Base-by-base conservation (phyloP, 2,329 filamentous ascomycete species). In the Phaeosphaeria sp. region DNA sequence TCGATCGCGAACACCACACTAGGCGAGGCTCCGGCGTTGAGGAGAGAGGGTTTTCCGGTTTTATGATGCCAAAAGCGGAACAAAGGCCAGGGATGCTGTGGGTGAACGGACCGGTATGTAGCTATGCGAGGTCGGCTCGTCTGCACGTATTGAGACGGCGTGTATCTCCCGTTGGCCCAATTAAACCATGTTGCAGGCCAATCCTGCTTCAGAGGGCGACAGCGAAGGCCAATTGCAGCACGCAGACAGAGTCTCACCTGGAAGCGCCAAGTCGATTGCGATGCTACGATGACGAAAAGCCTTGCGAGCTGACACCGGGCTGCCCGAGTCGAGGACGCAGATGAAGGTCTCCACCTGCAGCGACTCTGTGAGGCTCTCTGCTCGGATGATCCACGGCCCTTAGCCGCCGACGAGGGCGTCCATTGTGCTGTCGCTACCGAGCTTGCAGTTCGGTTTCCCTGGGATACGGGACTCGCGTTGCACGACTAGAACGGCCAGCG, bases 271-370 rank as follows among this genome's bases (percentile, higher is more conserved):
- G 68, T 21, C 20, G 42, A 47, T 60, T 62, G 59, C 51, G 30
- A 62, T 57, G 65, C 52, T 54, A 49, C 53, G 52, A 74, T 76
- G 72, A 75, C 72, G 72, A 74, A 63, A 72, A 64, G 53, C 42
- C 42, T 56, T 48, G 52, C 53, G 58, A 44, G 30, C 30, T 36
- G 30, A 36, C 30, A 36, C 30, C 30, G 30, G 30, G 30, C 30
- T 50, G 62, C 48, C 56, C 58, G 63, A 57, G 55, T 36, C 30
- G 30, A 36, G 30, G 46, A 66, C 52, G 61, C 49, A 60, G 62
- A 60, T 67, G 63, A 62, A 62, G 65, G 60, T 56, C 56, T 36
- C 46, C n/a, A 51, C 39, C 6, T 21, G n/a, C 36, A 6, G 36
- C n/a, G 36, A 15, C 13, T 10, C n/a, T 13, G 18, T 52, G 48